Base-by-base conservation (phyloP, 1,284 basidiomycete species). In the Ganoderma boninense region DNA sequence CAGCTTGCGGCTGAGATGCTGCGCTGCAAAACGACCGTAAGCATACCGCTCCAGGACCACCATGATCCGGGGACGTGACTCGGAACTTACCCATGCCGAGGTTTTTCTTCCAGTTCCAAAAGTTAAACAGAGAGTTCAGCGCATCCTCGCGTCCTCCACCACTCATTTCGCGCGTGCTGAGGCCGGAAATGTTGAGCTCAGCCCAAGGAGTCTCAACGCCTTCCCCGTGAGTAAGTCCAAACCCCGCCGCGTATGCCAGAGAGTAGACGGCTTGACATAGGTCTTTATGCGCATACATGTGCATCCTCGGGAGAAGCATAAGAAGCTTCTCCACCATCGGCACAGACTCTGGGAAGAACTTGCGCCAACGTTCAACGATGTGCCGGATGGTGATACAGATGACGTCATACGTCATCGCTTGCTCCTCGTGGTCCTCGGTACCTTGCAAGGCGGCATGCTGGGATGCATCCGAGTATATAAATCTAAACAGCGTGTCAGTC, bases 151-250 rank as follows among this genome's bases (percentile, higher is more conserved):
- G 20, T 0, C n/a, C 44, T 4, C 67, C 62, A 2, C 38, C 56
- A 6, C 29, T 64, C 67, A 68, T 68, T 56, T 68, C 62, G 5
- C 62, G 20, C 10, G 67, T 68, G 14, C 20, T 2, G 2, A 56
- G 42, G 2, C 67, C 57, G 14, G 63, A 56, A 7, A 42, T 32
- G 20, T 64, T 64, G 43, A 68, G 38, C 23, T 68, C 57, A 0
- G 23, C 23, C 67, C 67, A 68, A 4, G 67, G 67, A 4, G 42
- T 63, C 52, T 68, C 67, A 0, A 68, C 62, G 11, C 63, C 62
- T 29, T 68, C 67, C 1, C 67, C 62, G 23, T 68, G 54, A 4
- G 38, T 35, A 16, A 59, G 29, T 2, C 62, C 62, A 42, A 59
- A 68, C 2, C 67, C 56, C 0, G 11, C 8, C 3, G 62, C 54